These are phyloP conservation scores for Lachnellula occidentalis DNA, from an alignment of 2,329 filamentous ascomycete species.

Conservation along the genomic window DNA sequence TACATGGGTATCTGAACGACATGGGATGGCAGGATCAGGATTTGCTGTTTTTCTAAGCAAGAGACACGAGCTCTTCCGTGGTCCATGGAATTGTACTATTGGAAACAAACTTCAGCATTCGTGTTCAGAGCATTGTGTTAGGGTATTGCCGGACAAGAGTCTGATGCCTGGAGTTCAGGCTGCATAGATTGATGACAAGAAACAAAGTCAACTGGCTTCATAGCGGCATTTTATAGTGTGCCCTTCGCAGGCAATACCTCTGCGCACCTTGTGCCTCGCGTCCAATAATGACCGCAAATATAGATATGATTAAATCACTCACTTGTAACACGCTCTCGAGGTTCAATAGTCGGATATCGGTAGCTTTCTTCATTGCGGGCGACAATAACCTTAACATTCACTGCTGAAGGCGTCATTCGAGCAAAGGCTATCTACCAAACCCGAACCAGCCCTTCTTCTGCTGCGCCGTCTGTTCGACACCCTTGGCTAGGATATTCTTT, in stretches of 20 bases:
- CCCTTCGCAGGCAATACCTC: no score
- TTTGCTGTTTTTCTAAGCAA: constrained; percentile 66
- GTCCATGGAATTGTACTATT: background rate
- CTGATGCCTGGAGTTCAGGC: background rate
- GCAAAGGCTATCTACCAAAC: constrained; percentile 39
- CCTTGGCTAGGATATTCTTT: constrained; percentile 27
- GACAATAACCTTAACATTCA: background rate
- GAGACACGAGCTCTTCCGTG: background rate
- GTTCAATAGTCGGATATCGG: no score
- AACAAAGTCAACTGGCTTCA: no score
- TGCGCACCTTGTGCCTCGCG: background rate
- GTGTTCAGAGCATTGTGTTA: background rate
- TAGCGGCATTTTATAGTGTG: no score
- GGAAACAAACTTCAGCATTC: background rate
- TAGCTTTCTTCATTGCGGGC: background rate
- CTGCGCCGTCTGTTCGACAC: constrained; percentile 36
- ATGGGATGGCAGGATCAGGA: constrained; percentile 70
- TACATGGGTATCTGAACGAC: constrained; percentile 48
- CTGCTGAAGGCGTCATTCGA: no score
- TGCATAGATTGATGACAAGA: background rate
- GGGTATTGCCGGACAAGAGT: background rate
- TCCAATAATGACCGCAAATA: background rate
- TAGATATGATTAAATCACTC: background rate
- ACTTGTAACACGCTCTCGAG: no score
- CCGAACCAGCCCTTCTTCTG: constrained; percentile 74